phyloP scores from a whole-genome alignment of 1,284 basidiomycete species.

The Moniliophthora roreri region DNA sequence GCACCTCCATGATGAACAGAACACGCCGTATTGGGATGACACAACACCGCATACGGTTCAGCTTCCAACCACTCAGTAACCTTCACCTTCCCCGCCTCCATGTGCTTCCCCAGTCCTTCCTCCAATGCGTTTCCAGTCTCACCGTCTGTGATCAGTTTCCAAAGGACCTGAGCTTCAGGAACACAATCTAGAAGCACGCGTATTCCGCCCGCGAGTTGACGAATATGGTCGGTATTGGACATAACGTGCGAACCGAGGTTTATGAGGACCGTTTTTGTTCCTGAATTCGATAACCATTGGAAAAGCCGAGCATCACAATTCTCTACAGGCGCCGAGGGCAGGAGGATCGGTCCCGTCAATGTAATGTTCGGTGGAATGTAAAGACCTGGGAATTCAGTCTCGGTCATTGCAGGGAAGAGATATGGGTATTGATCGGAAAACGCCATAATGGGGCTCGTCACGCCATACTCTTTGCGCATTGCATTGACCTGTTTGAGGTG shows the following conservation, averaged over 20 bases:
- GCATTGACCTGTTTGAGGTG: conserved; percentile 1
- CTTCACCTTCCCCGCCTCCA: background rate
- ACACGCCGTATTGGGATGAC: conserved; percentile 7
- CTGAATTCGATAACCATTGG: conserved; percentile 6
- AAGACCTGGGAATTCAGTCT: conserved; percentile 8
- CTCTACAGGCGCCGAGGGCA: conserved; percentile 4
- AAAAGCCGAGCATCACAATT: conserved; percentile 2
- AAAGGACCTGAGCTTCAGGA: conserved; percentile 12
- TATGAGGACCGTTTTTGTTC: conserved; percentile 8
- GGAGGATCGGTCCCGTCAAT: conserved; percentile 11
- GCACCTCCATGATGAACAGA: conserved; percentile 16
- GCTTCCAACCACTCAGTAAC: conserved; percentile 9
- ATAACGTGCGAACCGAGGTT: conserved; percentile 14
- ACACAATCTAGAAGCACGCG: background rate
- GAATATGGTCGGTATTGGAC: background rate
- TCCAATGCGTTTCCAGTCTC: background rate
- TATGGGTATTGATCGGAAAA: background rate
- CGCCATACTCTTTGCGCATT: conserved; percentile 2
- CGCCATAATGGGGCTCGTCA: background rate
- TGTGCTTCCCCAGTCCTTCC: no score
- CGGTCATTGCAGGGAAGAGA: conserved; percentile 7
- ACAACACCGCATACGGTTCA: conserved; percentile 9
- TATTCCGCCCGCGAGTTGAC: conserved; percentile 7
- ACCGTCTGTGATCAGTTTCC: conserved; percentile 11
- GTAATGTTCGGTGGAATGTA: conserved; percentile 4